These are phyloP conservation scores for Usnea hakonensis DNA, from an alignment of 495 filamentous ascomycete species.

Conservation along the genomic window DNA sequence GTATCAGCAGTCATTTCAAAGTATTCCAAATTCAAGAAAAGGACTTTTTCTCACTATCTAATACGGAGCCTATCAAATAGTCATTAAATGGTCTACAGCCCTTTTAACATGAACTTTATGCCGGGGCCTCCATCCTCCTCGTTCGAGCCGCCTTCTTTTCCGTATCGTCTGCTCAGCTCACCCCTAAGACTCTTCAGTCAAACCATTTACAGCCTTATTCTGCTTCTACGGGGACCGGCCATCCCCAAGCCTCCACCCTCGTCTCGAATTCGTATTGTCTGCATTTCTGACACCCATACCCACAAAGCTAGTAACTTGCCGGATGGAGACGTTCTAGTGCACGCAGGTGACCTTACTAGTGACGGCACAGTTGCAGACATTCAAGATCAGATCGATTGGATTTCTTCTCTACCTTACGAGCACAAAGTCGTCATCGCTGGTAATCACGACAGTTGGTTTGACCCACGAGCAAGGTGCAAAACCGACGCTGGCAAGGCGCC, in stretches of 20 bases:
- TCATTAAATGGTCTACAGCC: neutral
- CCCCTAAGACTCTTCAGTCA: slow-evolving; percentile 43
- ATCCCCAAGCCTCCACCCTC: slow-evolving; percentile 43
- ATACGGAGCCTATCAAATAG: too few species aligned
- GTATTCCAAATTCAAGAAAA: too few species aligned
- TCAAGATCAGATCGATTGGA: slow-evolving; percentile 73
- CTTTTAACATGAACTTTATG: slow-evolving; percentile 1
- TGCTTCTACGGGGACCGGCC: slow-evolving; percentile 55
- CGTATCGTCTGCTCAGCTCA: slow-evolving; percentile 42
- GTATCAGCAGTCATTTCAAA: too few species aligned
- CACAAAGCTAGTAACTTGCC: slow-evolving; percentile 57
- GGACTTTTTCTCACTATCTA: too few species aligned
- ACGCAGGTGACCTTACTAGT: slow-evolving; percentile 78
- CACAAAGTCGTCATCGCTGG: slow-evolving; percentile 80
- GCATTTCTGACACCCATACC: slow-evolving; percentile 84
- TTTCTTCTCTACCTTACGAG: slow-evolving; percentile 58
- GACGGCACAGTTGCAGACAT: slow-evolving; percentile 64
- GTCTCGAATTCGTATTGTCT: slow-evolving; percentile 65
- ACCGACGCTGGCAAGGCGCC: slow-evolving; percentile 40
- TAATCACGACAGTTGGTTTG: slow-evolving; percentile 86
- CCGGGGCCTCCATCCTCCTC: slow-evolving; percentile 30
- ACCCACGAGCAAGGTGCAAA: slow-evolving; percentile 42
- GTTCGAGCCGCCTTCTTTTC: slow-evolving; percentile 41
- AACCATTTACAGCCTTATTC: slow-evolving; percentile 52
- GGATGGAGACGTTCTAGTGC: slow-evolving; percentile 76